These are phyloP conservation scores for Planoprotostelium fungivorum DNA, from an alignment of 78 protist genomes.

Conservation along the genomic window DNA sequence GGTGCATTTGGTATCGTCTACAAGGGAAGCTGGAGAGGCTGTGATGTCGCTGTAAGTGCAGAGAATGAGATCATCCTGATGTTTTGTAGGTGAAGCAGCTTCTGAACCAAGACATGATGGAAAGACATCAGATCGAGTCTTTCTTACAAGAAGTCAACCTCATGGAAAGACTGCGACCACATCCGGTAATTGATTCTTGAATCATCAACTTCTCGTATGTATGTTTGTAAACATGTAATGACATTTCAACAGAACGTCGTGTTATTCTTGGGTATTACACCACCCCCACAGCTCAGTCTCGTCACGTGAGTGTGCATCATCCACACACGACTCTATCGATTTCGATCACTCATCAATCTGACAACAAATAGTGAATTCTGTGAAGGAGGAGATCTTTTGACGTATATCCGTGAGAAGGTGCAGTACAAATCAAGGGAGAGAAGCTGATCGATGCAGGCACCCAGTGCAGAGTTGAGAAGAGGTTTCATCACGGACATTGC, in stretches of 20 bases:
- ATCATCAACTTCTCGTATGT: too few relatives aligned
- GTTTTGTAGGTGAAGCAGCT: neutral
- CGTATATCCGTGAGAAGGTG: neutral
- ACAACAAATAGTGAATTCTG: neutral
- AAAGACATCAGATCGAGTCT: neutral
- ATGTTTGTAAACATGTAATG: too few relatives aligned
- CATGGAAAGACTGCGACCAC: neutral
- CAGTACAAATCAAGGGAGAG: neutral
- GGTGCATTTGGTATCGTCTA: slow-evolving; percentile 64
- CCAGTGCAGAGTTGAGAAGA: neutral
- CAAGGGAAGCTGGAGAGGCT: slow-evolving; percentile 44
- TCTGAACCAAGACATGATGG: neutral
- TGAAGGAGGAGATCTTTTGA: neutral
- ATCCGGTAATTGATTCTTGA: too few relatives aligned
- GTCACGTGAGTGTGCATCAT: slow-evolving; percentile 2
- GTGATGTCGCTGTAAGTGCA: slow-evolving; percentile 38
- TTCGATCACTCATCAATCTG: neutral
- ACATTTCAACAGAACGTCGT: too few relatives aligned
- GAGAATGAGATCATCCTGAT: neutral
- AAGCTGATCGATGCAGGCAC: neutral
- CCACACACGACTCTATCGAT: too few relatives aligned
- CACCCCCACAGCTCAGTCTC: neutral
- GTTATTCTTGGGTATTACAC: neutral
- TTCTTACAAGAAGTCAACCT: neutral
- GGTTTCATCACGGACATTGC: neutral